Evolutionary conservation across 345 rosid genomes (phyloP), one percentile per base, ranked within the genome.

Genomic region (Iberis pinnata): DNA sequence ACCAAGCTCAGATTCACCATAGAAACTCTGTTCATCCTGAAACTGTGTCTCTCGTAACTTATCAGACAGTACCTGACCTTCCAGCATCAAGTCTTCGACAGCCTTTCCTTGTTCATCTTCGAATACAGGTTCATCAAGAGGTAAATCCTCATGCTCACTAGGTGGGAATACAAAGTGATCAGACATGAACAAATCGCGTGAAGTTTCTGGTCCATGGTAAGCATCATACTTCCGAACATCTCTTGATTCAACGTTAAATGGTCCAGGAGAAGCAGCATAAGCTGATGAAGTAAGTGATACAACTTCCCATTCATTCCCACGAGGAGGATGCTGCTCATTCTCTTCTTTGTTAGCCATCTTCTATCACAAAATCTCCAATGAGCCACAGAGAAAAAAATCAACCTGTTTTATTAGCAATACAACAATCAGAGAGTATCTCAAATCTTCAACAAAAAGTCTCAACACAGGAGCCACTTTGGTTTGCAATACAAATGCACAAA

Each of bases 261-360:
- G 84, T 75, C 95, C 79, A 38, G 97, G 89, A 68, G 92, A 69
- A 61, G 97, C 95, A 65, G 87, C 92, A 62, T 93, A 93, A 16
- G 97, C 65, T 8, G 99, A 93, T 49, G 94, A 92, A 18, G 99
- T 86, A 16, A 93, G 86, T 1, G 93, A 80, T 7, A 93, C 92
- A 13, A 93, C 95, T 75, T 93, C 99, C 97, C 97, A 93, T 52
- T 88, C 97, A 44, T 75, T 80, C 54, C 88, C 90, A 15, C 78
- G 73, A 56, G 39, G 68, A 56, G 31, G 50, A 54, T 61, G 71
- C 45, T 62, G 84, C 50, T 70, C 76, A 40, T 42, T 56, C 25
- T 63, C 84, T 44, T 68, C 78, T 38, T 78, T 80, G 57, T 68
- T 69, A 3, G 76, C 78, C 95, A 90, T 90, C 68, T 37, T 73